phyloP scores from a whole-genome alignment of 1,139 yeast genomes.

The Candida sojae region DNA sequence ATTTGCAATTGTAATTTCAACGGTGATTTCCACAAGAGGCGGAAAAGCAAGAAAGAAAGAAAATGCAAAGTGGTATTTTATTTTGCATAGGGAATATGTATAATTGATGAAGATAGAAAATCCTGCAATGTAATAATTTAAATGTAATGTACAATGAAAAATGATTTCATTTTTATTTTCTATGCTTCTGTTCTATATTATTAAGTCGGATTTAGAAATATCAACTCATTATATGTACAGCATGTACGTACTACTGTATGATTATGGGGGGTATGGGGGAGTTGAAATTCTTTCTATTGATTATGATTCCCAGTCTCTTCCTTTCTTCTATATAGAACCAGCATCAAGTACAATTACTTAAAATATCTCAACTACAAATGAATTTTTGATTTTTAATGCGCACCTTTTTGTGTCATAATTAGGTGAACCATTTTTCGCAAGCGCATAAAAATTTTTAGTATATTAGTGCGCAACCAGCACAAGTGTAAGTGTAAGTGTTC shows the following conservation, averaged over 20 bases:
- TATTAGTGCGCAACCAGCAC: background rate
- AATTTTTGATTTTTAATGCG: background rate
- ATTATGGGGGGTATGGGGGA: background rate
- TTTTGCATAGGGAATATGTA: background rate
- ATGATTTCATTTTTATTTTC: background rate
- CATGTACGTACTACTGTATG: background rate
- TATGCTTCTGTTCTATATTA: background rate
- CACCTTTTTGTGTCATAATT: conserved; percentile 1
- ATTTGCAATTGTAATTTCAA: background rate
- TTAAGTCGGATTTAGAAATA: too few species aligned
- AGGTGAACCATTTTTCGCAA: background rate
- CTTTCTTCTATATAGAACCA: background rate
- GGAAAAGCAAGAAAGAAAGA: too few species aligned
- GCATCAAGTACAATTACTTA: conserved; percentile 3
- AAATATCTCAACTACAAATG: too few species aligned
- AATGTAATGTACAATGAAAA: conserved; percentile 1
- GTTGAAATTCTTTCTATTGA: background rate
- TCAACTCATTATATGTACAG: background rate
- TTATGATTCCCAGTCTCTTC: background rate
- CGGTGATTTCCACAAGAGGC: background rate
- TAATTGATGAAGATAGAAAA: conserved; percentile 1
- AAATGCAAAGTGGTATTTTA: background rate
- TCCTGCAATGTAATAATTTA: conserved; percentile 1
- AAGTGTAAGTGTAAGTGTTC: too few species aligned
- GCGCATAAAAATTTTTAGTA: background rate